Conservation (phyloP, 768 basidiomycete species). For the Jaapia argillacea region DNA sequence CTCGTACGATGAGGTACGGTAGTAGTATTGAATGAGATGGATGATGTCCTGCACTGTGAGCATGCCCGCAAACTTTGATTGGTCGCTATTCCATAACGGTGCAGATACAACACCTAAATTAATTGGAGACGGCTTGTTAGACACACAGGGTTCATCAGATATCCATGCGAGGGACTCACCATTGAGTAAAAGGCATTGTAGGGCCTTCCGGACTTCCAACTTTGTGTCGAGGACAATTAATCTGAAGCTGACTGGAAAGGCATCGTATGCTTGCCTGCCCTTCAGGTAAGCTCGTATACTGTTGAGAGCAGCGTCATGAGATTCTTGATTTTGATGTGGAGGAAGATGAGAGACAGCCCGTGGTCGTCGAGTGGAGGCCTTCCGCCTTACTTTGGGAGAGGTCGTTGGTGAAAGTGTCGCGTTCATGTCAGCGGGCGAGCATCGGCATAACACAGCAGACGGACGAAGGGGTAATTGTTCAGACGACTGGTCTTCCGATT, state of each 20-base stretch:
- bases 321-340: conserved; percentile 38
- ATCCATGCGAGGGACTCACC: conserved; percentile 28
- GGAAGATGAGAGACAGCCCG: conserved; percentile 53
- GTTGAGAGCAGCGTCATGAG: conserved; percentile 59
- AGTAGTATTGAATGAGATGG: conserved; percentile 98
- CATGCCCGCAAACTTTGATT: conserved; percentile 93
- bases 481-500: no score
- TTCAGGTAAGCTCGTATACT: conserved; percentile 77
- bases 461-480: no score
- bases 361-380: conserved; percentile 41
- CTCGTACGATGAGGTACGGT: conserved; percentile 74
- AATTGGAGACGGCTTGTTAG: conserved; percentile 2
- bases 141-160: neutral
- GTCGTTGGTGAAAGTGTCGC: conserved; percentile 38
- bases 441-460: no score
- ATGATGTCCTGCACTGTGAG: conserved; percentile 99
- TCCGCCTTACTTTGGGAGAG: conserved; percentile 45
- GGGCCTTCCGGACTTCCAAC: conserved; percentile 90
- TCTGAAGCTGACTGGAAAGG: conserved; percentile 94
- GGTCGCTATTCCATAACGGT: conserved; percentile 95
- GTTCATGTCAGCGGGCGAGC: no score
- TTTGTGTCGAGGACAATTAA: conserved; percentile 95
- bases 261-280: conserved; percentile 85
- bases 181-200: conserved; percentile 80
- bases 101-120: conserved; percentile 88